Evolutionary conservation across 1,284 basidiomycete genomes (phyloP).

Genomic region (Fomitopsis palustris): DNA sequence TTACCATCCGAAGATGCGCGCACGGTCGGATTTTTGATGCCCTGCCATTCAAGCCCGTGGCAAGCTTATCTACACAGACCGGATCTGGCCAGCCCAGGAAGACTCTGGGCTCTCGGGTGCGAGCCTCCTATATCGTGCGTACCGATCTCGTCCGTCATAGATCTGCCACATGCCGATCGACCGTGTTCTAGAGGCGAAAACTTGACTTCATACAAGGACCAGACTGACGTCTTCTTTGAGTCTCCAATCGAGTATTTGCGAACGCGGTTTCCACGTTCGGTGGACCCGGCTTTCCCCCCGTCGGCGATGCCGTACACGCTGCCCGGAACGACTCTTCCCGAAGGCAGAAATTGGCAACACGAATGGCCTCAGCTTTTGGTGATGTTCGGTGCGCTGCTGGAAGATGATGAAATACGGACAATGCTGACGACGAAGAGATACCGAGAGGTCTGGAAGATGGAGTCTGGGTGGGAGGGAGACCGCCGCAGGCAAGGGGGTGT

Average conservation of each 20-base stretch:
- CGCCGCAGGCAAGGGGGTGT: constrained; percentile 73
- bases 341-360: constrained; percentile 48
- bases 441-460: constrained; percentile 56
- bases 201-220: constrained; percentile 65
- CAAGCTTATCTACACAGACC: constrained; percentile 83
- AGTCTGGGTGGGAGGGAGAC: constrained; percentile 85
- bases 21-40: constrained; percentile 86
- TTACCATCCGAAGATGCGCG: constrained; percentile 47
- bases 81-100: constrained; percentile 46
- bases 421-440: constrained; percentile 65
- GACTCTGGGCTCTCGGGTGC: constrained; percentile 84
- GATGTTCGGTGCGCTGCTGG: constrained; percentile 74
- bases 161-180: constrained; percentile 10
- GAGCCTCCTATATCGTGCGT: constrained; percentile 83
- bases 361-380: constrained; percentile 81
- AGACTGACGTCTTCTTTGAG: constrained; percentile 82
- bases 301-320: constrained; percentile 56
- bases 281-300: constrained; percentile 64
- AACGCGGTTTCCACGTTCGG: constrained; percentile 58
- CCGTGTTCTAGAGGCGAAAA: constrained; percentile 43
- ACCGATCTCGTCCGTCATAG: constrained; percentile 5
- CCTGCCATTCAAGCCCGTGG: constrained; percentile 98
- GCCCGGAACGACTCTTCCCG: constrained; percentile 38
- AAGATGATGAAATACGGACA: constrained; percentile 43
- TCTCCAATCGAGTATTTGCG: constrained; percentile 68